These are phyloP conservation scores for Pythium diclinum DNA, from an alignment of 352 stramenopile genomes.

Conservation along the genomic window DNA sequence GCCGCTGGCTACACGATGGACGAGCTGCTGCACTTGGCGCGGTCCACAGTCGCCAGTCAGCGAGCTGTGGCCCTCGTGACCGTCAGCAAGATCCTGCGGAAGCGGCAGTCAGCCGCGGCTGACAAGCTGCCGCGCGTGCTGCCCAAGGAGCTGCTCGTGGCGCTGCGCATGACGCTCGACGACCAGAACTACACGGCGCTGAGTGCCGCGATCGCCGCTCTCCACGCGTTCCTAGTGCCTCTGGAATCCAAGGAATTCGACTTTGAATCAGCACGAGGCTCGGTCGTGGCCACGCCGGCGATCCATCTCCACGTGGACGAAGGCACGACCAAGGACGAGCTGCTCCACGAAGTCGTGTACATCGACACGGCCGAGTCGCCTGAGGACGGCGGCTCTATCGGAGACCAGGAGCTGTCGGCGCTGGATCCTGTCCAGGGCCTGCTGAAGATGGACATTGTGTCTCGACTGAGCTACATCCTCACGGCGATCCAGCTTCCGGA, in stretches of 20 bases:
- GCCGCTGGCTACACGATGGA: slow-evolving; percentile 68
- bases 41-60: slow-evolving; percentile 69
- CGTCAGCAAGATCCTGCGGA: slow-evolving; percentile 58
- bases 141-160: slow-evolving; percentile 26
- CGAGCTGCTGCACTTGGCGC: slow-evolving; percentile 68
- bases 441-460: slow-evolving; percentile 31
- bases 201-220: slow-evolving; percentile 25
- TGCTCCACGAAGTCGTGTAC: slow-evolving; percentile 29
- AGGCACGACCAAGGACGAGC: slow-evolving; percentile 18
- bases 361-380: slow-evolving; percentile 25
- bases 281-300: slow-evolving; percentile 8
- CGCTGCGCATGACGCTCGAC: slow-evolving; percentile 31
- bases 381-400: slow-evolving; percentile 25
- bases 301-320: slow-evolving; percentile 25
- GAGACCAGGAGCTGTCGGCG: slow-evolving; percentile 29
- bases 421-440: slow-evolving; percentile 34
- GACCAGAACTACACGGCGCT: slow-evolving; percentile 38
- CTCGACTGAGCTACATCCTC: slow-evolving; percentile 31
- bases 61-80: slow-evolving; percentile 60
- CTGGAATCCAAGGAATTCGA: background rate
- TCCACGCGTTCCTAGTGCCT: slow-evolving; percentile 30
- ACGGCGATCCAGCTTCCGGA: slow-evolving; percentile 24
- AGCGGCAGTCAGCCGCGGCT: slow-evolving; percentile 29
- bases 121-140: slow-evolving; percentile 7
- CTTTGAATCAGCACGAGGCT: slow-evolving; percentile 11